Evolutionary conservation across 805 yeast genomes (phyloP).

Genomic region (Grigorovia humatica): DNA sequence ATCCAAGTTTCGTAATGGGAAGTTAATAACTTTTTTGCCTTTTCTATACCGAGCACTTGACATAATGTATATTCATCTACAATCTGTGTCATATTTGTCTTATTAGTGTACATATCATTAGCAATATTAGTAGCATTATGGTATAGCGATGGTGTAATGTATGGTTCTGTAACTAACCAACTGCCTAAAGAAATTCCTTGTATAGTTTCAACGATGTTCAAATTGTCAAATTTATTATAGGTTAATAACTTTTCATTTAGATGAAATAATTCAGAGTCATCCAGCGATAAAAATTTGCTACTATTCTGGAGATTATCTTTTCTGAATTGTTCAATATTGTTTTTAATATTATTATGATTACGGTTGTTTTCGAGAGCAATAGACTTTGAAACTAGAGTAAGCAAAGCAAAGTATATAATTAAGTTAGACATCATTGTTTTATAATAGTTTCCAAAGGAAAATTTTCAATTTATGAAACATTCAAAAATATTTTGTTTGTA

Average conservation of each 20-base stretch:
- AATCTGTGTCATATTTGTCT: constrained; percentile 18
- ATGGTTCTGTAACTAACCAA: constrained; percentile 65
- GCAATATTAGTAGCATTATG: constrained; percentile 22
- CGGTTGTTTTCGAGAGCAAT: background rate
- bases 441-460: too few species aligned
- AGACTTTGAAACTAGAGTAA: background rate
- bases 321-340: background rate
- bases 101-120: constrained; percentile 13
- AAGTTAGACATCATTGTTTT: background rate
- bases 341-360: background rate
- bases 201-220: background rate
- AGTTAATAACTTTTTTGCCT: constrained; percentile 34
- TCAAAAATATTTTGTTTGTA: background rate
- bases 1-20: constrained; percentile 51
- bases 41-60: constrained; percentile 36
- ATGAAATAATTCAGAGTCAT: background rate
- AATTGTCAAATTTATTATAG: background rate
- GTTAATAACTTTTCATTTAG: background rate
- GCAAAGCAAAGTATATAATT: background rate
- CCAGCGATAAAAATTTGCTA: background rate
- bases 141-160: constrained; percentile 53
- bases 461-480: background rate
- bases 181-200: constrained; percentile 55
- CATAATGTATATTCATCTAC: constrained; percentile 54
- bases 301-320: background rate